phyloP scores from a whole-genome alignment of 2,329 filamentous ascomycete species.

The Alternaria triticina region DNA sequence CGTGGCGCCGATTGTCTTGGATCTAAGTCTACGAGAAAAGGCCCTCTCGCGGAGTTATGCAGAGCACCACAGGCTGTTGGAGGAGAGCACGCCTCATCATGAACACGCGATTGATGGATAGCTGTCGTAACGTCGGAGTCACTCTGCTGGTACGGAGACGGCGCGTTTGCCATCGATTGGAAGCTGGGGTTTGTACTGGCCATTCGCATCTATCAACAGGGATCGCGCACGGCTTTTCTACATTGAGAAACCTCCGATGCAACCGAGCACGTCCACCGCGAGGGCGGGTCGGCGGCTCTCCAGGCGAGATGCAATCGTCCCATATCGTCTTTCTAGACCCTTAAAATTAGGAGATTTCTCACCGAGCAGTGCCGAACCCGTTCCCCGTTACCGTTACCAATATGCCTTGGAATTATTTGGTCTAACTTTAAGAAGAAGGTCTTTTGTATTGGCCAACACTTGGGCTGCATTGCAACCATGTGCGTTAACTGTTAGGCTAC shows the following conservation, averaged over 20 bases:
- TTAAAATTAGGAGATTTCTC: background rate
- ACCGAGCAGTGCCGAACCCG: background rate
- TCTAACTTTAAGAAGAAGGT: background rate
- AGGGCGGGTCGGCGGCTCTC: constrained; percentile 4
- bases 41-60: background rate
- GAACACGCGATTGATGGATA: background rate
- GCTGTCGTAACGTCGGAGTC: background rate
- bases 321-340: background rate
- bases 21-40: background rate
- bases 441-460: background rate
- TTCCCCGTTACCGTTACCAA: background rate
- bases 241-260: background rate
- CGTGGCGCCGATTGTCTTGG: background rate
- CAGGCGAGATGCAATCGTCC: constrained; percentile 1
- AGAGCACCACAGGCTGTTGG: background rate
- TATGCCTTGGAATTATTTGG: background rate
- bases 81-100: background rate
- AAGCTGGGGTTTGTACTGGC: background rate
- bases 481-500: background rate
- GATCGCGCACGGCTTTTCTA: background rate
- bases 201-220: background rate
- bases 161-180: background rate
- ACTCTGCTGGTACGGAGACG: background rate
- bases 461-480: background rate
- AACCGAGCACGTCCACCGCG: background rate